A percentile compares a stretch with the other conserved stretches of the same genome.
Evolutionary conservation across 2,329 filamentous ascomycete species (phyloP).

Genomic region (Trichoderma afroharzianum): DNA sequence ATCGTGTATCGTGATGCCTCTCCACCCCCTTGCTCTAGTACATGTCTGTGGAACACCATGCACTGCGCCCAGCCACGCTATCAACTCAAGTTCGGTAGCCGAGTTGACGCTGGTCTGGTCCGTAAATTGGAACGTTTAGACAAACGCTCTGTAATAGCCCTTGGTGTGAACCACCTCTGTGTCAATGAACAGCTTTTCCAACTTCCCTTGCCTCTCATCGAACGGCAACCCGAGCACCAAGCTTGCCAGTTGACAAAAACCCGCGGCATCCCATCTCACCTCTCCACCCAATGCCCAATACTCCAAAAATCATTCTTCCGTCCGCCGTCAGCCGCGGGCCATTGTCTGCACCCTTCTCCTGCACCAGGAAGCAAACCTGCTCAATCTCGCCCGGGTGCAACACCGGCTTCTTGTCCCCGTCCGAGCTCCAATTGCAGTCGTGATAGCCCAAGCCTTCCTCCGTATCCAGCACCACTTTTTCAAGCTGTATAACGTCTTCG

Average conservation of each 20-base stretch:
- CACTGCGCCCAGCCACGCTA: background rate
- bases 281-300: constrained; percentile 83
- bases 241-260: constrained; percentile 80
- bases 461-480: constrained; percentile 57
- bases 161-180: background rate
- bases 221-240: constrained; percentile 49
- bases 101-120: background rate
- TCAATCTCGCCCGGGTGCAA: constrained; percentile 61
- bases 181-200: background rate
- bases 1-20: constrained; percentile 3
- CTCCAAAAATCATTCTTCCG: constrained; percentile 66
- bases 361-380: constrained; percentile 62
- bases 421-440: constrained; percentile 56
- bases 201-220: constrained; percentile 27
- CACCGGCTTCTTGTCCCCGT: constrained; percentile 46
- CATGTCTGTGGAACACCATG: background rate
- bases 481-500: constrained; percentile 75
- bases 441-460: constrained; percentile 48
- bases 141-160: background rate
- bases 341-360: constrained; percentile 33
- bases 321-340: constrained; percentile 48
- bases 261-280: constrained; percentile 87
- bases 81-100: background rate
- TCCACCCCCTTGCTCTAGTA: background rate
- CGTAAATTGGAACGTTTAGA: background rate